phyloP scores from a whole-genome alignment of 352 stramenopile species.

The Pythium scleroteichum region DNA sequence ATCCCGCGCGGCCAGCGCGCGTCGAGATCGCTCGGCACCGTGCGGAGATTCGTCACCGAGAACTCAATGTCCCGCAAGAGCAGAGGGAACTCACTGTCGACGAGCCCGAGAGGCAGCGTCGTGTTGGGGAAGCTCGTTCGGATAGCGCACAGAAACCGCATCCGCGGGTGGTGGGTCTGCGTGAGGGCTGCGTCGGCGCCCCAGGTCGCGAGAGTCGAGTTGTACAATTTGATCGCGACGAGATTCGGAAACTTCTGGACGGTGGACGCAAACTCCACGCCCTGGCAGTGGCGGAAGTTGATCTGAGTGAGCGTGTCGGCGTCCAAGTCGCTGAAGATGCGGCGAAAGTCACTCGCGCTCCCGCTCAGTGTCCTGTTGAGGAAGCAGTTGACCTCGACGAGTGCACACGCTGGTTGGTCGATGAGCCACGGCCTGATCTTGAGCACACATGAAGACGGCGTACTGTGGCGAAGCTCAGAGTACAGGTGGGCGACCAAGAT shows the following conservation, averaged over 20 bases:
- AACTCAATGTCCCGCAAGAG: slow-evolving; percentile 42
- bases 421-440: slow-evolving; percentile 33
- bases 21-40: slow-evolving; percentile 37
- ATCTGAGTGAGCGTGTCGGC: slow-evolving; percentile 28
- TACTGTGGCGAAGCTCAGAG: slow-evolving; percentile 2
- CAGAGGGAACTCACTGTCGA: slow-evolving; percentile 34
- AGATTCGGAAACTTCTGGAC: slow-evolving; percentile 32
- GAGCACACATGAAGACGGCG: slow-evolving; percentile 4
- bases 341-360: slow-evolving; percentile 14
- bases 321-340: slow-evolving; percentile 32
- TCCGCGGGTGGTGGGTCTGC: slow-evolving; percentile 22
- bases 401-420: slow-evolving; percentile 30
- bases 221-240: slow-evolving; percentile 41
- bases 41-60: slow-evolving; percentile 35
- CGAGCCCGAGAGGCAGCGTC: slow-evolving; percentile 34
- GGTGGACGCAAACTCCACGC: slow-evolving; percentile 28
- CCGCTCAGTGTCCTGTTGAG: slow-evolving; percentile 13
- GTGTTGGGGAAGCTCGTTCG: slow-evolving; percentile 36
- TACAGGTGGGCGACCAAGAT: slow-evolving; percentile 16
- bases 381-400: slow-evolving; percentile 38
- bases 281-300: slow-evolving; percentile 36
- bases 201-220: slow-evolving; percentile 38
- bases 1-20: slow-evolving; percentile 27
- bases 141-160: slow-evolving; percentile 37
- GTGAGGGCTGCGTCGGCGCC: slow-evolving; percentile 25